Evolutionary conservation across 164 flowering plant species (phyloP).

Genomic region (Liquidambar formosana): DNA sequence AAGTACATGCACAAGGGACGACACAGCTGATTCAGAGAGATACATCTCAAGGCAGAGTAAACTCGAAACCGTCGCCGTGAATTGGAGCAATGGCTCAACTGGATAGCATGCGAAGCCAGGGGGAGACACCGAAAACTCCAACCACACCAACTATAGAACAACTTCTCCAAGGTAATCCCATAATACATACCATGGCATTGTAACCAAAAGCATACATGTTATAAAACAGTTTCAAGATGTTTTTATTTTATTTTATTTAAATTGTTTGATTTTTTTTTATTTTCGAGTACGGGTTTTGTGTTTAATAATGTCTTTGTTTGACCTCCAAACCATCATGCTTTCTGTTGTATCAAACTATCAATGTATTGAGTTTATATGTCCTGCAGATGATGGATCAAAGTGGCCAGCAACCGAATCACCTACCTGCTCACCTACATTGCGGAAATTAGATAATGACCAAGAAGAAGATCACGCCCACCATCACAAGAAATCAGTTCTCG

Average conservation of each 20-base stretch:
- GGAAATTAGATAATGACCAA: slow-evolving; percentile 34
- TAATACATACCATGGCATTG: too few relatives aligned
- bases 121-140: slow-evolving; percentile 14
- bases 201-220: too few relatives aligned
- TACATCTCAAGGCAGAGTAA: neutral
- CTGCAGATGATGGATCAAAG: slow-evolving; percentile 23
- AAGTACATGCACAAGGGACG: neutral
- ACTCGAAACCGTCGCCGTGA: neutral
- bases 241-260: too few relatives aligned
- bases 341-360: neutral
- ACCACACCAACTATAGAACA: slow-evolving; percentile 35
- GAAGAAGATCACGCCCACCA: slow-evolving; percentile 43
- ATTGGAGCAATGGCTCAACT: slow-evolving; percentile 28
- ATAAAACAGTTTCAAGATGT: too few relatives aligned
- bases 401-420: slow-evolving; percentile 28
- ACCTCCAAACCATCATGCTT: too few relatives aligned
- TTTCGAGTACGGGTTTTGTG: too few relatives aligned
- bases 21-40: neutral
- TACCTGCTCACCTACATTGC: slow-evolving; percentile 20
- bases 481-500: slow-evolving; percentile 65
- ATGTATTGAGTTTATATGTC: neutral
- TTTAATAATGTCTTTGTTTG: too few relatives aligned
- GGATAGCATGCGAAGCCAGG: slow-evolving; percentile 12
- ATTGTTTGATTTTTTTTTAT: too few relatives aligned
- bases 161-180: slow-evolving; percentile 40